Evolutionary conservation across 129 eudicot species (phyloP), one percentile per base, ranked within the genome.

Genomic region (Flaveria linearis): DNA sequence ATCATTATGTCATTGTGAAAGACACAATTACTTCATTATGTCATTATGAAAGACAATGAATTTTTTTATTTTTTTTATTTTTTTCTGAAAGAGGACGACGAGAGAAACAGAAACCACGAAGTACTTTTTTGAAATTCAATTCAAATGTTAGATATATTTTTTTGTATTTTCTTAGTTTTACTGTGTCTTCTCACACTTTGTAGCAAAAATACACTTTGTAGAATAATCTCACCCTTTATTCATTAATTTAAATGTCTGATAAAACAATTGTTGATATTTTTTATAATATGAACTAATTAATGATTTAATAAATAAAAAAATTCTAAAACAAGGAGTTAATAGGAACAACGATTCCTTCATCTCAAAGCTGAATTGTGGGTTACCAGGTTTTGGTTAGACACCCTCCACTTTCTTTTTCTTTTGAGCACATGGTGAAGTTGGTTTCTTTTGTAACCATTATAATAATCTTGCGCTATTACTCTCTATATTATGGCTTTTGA

Each of bases 331-430:
- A 30, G 45, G 12, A 30, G 18, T 30, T 28, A 7, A 14, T 33
- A 30, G 46, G 22, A 14, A 30, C 5, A 63, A 28, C 30, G 46
- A 63, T 63, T 63, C 43, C 69, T 30, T 63, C 45, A 7, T 63
- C 17, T 63, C 46, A 63, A 63, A 63, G 45, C 15, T 63, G 69
- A 63, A 63, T 63, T 30, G 69, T 63, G 42, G 45, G 69, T 63
- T 63, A 33, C 69, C 46, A 63, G 69, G 30, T 63, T 63, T 63
- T 33, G 46, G 69, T 30, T 63, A 63, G 69, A 30, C 69, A 63
- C 6, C 43, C 42, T 61, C 69, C 45, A 28, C 69, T 63, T 63
- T 30, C 5, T 63, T 15, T 63, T 4, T 63, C 45, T 28, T 63
- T 30, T 15, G 69, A 28, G 68, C 68, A 63, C 68, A 63, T 63